A percentile compares a stretch with the other conserved stretches of the same genome.
Evolutionary conservation across 768 basidiomycete genomes (phyloP).

Genomic region (Leccinum pellstonianum): DNA sequence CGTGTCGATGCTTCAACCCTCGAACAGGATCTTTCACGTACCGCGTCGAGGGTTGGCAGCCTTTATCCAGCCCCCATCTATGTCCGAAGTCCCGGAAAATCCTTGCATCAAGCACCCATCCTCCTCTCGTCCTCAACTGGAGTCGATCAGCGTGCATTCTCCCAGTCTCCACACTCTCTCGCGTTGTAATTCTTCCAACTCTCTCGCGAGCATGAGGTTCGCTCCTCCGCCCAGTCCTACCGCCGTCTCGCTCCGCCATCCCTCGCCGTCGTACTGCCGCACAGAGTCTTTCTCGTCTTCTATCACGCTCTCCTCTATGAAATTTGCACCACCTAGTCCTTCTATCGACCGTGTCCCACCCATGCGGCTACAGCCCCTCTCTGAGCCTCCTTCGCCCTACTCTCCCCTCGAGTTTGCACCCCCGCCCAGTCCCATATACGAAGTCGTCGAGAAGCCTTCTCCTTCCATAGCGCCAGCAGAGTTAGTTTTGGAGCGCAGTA

Average conservation of each 20-base stretch:
- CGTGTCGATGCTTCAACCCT: too few species aligned
- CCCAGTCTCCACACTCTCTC: conserved; percentile 20
- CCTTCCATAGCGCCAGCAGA: conserved; percentile 46
- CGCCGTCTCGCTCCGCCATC: background rate
- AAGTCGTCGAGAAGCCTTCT: conserved; percentile 37
- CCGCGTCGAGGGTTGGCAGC: too few species aligned
- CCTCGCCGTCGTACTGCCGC: conserved; percentile 9
- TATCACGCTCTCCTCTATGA: conserved; percentile 27
- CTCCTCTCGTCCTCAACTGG: conserved; percentile 15
- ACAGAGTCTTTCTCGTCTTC: conserved; percentile 17
- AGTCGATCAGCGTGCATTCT: conserved; percentile 20
- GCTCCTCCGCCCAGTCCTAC: conserved; percentile 32
- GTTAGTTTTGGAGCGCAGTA: conserved; percentile 40
- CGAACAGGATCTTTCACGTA: too few species aligned
- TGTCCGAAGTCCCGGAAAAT: conserved; percentile 12
- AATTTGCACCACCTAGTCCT: conserved; percentile 31
- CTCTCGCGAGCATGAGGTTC: conserved; percentile 34
- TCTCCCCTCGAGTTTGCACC: conserved; percentile 33
- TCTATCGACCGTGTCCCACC: conserved; percentile 12
- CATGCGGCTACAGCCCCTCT: conserved; percentile 15
- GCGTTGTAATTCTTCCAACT: conserved; percentile 19
- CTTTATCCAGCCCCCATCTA: conserved; percentile 21
- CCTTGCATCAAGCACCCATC: conserved; percentile 4
- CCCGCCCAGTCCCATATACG: conserved; percentile 12
- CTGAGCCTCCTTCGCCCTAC: conserved; percentile 28